Evolutionary conservation across 148 eudicot genomes (phyloP).

Genomic region (Rheum nobile): DNA sequence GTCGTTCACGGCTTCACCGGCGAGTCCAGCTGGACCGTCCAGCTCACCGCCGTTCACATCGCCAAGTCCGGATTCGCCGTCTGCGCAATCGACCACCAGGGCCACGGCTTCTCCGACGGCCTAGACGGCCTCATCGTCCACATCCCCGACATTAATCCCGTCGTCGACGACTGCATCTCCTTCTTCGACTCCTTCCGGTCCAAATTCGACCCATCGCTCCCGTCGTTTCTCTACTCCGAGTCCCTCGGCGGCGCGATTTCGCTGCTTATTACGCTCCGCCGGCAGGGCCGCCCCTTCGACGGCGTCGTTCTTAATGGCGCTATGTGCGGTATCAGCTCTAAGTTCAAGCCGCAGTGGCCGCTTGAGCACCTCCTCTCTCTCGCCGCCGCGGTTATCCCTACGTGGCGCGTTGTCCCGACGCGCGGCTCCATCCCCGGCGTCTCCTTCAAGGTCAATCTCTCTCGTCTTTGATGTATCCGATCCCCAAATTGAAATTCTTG

Average conservation of each 20-base stretch:
- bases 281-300: conserved; percentile 29
- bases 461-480: neutral
- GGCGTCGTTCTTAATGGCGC: conserved; percentile 87
- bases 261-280: conserved; percentile 47
- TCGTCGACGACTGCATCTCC: conserved; percentile 66
- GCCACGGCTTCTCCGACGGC: conserved; percentile 78
- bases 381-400: conserved; percentile 56
- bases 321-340: conserved; percentile 86
- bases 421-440: conserved; percentile 77
- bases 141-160: conserved; percentile 73
- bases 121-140: conserved; percentile 55
- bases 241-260: conserved; percentile 95
- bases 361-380: conserved; percentile 61
- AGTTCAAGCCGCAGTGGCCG: conserved; percentile 97
- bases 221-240: conserved; percentile 69
- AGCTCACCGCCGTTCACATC: conserved; percentile 56
- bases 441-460: conserved; percentile 44
- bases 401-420: conserved; percentile 88
- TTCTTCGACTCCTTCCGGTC: conserved; percentile 60
- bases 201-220: conserved; percentile 27
- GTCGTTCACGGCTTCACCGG: conserved; percentile 95
- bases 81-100: conserved; percentile 86
- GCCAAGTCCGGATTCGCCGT: conserved; percentile 70
- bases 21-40: conserved; percentile 82
- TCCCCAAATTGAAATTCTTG: neutral